phyloP scores from a whole-genome alignment of 1,284 basidiomycete genomes.

The Amylostereum areolatum region DNA sequence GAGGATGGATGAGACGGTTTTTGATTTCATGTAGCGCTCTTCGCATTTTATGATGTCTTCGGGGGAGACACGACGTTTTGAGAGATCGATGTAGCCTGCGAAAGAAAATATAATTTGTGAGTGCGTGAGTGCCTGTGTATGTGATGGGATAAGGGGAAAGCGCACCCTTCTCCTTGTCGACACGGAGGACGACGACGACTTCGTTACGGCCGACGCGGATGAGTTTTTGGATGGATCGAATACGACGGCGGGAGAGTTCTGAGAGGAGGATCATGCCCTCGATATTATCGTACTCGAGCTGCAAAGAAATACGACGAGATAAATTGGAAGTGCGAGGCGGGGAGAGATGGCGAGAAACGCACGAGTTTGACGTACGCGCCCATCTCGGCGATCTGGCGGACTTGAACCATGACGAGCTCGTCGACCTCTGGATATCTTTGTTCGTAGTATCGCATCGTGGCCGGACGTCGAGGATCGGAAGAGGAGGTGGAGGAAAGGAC shows the following conservation, averaged over 20 bases:
- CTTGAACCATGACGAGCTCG: constrained; percentile 98
- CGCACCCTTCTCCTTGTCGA: constrained; percentile 98
- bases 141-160: constrained; percentile 4
- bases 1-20: constrained; percentile 90
- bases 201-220: constrained; percentile 98
- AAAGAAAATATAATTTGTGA: neutral
- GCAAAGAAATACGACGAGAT: constrained; percentile 9
- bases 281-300: constrained; percentile 99
- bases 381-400: constrained; percentile 99
- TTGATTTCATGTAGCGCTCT: constrained; percentile 97
- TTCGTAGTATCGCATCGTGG: constrained; percentile 74
- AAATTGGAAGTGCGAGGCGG: neutral
- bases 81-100: constrained; percentile 96
- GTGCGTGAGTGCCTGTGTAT: neutral
- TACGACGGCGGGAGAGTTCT: constrained; percentile 94
- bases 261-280: constrained; percentile 99
- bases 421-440: constrained; percentile 86
- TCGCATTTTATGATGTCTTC: constrained; percentile 99
- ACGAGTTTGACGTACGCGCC: constrained; percentile 98
- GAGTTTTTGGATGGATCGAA: constrained; percentile 96
- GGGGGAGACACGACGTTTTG: constrained; percentile 97
- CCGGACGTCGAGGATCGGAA: neutral
- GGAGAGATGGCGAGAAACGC: constrained; percentile 25
- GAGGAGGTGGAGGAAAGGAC: neutral
- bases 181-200: constrained; percentile 95